Base-by-base conservation (phyloP, 1,139 yeast genomes). In the Blastobotrys proliferans region DNA sequence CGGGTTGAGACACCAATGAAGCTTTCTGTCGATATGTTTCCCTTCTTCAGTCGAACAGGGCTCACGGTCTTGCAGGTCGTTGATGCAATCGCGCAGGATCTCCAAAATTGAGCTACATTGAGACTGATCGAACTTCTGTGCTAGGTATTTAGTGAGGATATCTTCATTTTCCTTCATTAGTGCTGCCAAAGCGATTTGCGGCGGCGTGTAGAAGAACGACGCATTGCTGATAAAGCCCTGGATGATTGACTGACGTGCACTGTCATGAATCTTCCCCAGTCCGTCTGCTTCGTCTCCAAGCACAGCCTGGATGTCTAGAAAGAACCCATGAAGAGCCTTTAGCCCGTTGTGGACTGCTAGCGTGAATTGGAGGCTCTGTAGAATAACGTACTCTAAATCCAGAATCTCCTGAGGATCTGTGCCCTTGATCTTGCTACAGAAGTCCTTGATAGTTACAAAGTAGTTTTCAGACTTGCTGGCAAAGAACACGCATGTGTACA, bases 391-490 rank as follows among this genome's bases (percentile, higher is more conserved):
- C 62, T 92, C 98, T 45, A 86, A 70, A 49, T 81, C 82, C 43
- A 90, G 66, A 22, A 92, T 80, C 40, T 83, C 80, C 17, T 78
- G 79, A 10, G 71, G 67, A 1, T 77, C 74, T 34, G 79, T 74
- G 43, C 83, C 82, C 14, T 79, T 79, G 20, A 90, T 71, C 30
- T 81, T 76, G 46, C 75, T 73, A 43, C 87, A 81, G 60, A 88
- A 88, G n/a, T 85, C 76, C 32, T 83, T 84, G 41, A 90, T 83
- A 16, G 95, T 79, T 27, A 92, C 82, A 64, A 90, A 90, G 62
- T 79, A 82, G 64, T 92, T 92, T 58, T 92, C 97, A 14, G 92
- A 79, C 63, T 92, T 92, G 35, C 96, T 90, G 2, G 97, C 96
- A 32, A 92, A 69, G 61, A 90, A 92, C 11, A 92, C 76, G 51